These are phyloP conservation scores for Protomyces pachydermus DNA, from an alignment of 1,139 yeast species.

Conservation along the genomic window DNA sequence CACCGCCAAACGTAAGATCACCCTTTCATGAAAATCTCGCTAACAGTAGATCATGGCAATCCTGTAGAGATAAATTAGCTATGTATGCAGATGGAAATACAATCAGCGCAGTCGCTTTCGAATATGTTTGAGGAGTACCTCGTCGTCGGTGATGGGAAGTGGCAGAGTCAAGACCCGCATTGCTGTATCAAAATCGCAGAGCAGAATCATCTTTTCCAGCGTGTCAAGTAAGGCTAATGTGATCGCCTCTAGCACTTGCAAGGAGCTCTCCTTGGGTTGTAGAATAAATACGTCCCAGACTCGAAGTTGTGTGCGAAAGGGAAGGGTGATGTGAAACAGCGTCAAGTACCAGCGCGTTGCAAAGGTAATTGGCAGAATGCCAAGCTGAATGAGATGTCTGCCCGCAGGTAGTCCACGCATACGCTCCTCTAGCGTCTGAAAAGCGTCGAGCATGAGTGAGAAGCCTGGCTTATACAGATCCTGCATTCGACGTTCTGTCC, in stretches of 20 bases:
- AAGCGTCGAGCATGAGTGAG: conserved; percentile 29
- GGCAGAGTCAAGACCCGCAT: conserved; percentile 31
- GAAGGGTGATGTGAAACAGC: conserved; percentile 32
- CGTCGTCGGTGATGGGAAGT: conserved; percentile 31
- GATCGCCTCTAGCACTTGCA: conserved; percentile 23
- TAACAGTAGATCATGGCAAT: not conserved
- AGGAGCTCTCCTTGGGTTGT: conserved; percentile 19
- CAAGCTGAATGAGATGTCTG: conserved; percentile 25
- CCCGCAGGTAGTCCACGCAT: conserved; percentile 28
- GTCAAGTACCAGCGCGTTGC: conserved; percentile 35
- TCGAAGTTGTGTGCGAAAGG: conserved; percentile 33
- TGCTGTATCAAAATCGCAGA: conserved; percentile 33
- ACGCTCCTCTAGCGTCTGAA: conserved; percentile 29
- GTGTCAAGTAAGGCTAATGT: conserved; percentile 21
- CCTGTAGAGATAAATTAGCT: not conserved
- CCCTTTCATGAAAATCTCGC: not conserved
- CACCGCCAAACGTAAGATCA: conserved; percentile 35
- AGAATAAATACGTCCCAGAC: conserved; percentile 34
- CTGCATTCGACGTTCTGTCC: conserved; percentile 28
- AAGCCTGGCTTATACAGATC: conserved; percentile 31
- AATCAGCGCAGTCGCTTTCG: conserved; percentile 4
- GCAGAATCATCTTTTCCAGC: conserved; percentile 18
- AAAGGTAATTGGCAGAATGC: conserved; percentile 31
- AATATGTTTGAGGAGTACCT: conserved; percentile 28
- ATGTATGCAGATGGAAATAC: not conserved